Base-by-base conservation (phyloP, 768 basidiomycete species). In the Tulasnella sp. region DNA sequence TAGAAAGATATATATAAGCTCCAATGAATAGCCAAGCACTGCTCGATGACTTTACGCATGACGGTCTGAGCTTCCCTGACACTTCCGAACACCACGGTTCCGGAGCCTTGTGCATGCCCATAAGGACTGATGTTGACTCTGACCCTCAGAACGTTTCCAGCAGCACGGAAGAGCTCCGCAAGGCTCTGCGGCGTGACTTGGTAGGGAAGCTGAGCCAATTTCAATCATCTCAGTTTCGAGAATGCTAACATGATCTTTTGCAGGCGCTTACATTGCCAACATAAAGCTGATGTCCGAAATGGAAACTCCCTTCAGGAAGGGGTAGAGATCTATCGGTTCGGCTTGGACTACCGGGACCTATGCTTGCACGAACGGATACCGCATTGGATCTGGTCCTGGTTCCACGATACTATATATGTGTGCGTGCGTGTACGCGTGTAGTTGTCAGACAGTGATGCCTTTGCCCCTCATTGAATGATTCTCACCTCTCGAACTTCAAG, bases 341-440 rank as follows among this genome's bases (percentile, higher is more conserved):
- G n/a, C 93, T 95, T 49, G 94, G 95, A 91, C 94, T 94, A 2
- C 95, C 95, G 89, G 94, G 91, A 78, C 96, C 96, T 78, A 96
- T 93, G 85, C 96, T 96, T 78, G 96, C 97, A 31, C 96, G 93
- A 25, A 98, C 94, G 22, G 97, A 96, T 0, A 95, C 93, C 0
- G 93, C 93, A 78, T 97, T 97, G 80, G 97, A 99, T 36, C 96
- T 91, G 83, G 83, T 5, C 81, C 83, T 78, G 4, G 37, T 37
- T 19, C 22, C 22, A 15, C 37, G 7, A 70, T 0, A 97, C 97
- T 99, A 79, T 64, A 6, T 9, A 25, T 7, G n/a, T n/a, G n/a
- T n/a, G n/a, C n/a, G n/a, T n/a, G n/a, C n/a, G n/a, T n/a, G n/a
- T n/a, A n/a, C n/a, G 25, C 40, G 12, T 6, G 12, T n/a, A n/a